A percentile compares a stretch with the other conserved stretches of the same genome.
Evolutionary conservation across 495 filamentous ascomycete genomes (phyloP).

Genomic region (Rusavskia elegans): DNA sequence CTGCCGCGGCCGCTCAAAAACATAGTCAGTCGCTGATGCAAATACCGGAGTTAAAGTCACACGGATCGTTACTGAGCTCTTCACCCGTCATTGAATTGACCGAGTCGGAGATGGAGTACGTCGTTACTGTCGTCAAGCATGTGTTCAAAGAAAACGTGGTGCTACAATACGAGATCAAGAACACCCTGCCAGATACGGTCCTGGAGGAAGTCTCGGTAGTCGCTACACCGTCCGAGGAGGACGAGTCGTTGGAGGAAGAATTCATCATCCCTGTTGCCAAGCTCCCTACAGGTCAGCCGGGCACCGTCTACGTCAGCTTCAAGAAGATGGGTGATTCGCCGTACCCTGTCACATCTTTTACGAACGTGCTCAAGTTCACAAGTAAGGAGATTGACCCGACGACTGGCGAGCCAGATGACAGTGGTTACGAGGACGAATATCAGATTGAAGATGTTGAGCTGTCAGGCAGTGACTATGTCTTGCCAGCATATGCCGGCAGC

Average conservation of each 20-base stretch:
- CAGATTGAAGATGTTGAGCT: constrained; percentile 91
- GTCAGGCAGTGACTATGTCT: constrained; percentile 79
- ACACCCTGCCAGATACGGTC: constrained; percentile 81
- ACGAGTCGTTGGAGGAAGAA: constrained; percentile 68
- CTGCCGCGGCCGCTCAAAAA: constrained; percentile 66
- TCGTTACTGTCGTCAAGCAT: constrained; percentile 85
- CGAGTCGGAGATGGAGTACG: constrained; percentile 95
- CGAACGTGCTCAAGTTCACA: constrained; percentile 89
- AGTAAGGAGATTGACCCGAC: constrained; percentile 94
- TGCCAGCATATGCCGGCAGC: constrained; percentile 83
- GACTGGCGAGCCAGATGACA: constrained; percentile 83
- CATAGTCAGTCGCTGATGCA: constrained; percentile 73
- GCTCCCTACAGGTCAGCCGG: constrained; percentile 65
- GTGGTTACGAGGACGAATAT: constrained; percentile 93
- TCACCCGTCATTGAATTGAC: constrained; percentile 76
- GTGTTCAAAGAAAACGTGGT: constrained; percentile 95
- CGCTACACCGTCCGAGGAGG: constrained; percentile 69
- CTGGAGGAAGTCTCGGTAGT: constrained; percentile 83
- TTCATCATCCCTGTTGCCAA: constrained; percentile 84
- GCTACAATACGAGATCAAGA: constrained; percentile 94
- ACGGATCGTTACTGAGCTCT: constrained; percentile 81
- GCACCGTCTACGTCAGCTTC: constrained; percentile 90
- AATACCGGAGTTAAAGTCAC: constrained; percentile 78
- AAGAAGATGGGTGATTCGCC: constrained; percentile 50
- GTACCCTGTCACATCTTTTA: constrained; percentile 65